Evolutionary conservation across 2,329 filamentous ascomycete species (phyloP).

Genomic region (Cryoendolithus antarcticus): DNA sequence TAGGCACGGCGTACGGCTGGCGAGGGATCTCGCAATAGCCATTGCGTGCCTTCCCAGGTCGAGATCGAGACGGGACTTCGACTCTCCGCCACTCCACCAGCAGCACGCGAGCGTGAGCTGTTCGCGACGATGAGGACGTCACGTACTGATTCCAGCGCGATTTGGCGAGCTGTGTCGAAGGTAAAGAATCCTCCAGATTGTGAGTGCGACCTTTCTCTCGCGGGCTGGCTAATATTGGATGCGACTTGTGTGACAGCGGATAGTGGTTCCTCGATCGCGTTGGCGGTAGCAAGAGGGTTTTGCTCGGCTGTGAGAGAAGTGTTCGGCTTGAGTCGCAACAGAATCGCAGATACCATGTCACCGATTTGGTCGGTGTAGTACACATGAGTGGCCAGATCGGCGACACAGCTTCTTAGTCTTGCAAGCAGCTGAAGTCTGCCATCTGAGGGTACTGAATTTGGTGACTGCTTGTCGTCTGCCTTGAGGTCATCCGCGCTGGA

Average conservation of each 20-base stretch:
- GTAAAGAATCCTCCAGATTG: slow-evolving; percentile 46
- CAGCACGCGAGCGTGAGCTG: slow-evolving; percentile 11
- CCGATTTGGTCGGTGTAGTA: slow-evolving; percentile 95
- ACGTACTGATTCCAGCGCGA: slow-evolving; percentile 67
- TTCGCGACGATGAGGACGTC: slow-evolving; percentile 75
- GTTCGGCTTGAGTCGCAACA: slow-evolving; percentile 62
- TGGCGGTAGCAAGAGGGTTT: slow-evolving; percentile 32
- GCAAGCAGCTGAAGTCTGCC: slow-evolving; percentile 51
- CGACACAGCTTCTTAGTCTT: slow-evolving; percentile 69
- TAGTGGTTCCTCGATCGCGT: slow-evolving; percentile 39
- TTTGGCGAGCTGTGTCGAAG: slow-evolving; percentile 47
- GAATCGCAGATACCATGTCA: slow-evolving; percentile 78
- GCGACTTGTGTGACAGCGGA: slow-evolving; percentile 37
- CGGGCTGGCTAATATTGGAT: slow-evolving; percentile 31
- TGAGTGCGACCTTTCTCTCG: slow-evolving; percentile 34
- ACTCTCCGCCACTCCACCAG: slow-evolving; percentile 34
- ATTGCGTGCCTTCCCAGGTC: slow-evolving; percentile 94
- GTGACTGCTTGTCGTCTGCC: slow-evolving; percentile 3
- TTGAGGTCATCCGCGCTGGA: slow-evolving; percentile 4
- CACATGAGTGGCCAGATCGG: slow-evolving; percentile 82
- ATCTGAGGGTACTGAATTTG: slow-evolving; percentile 30
- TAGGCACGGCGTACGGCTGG: slow-evolving; percentile 73
- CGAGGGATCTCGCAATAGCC: slow-evolving; percentile 72
- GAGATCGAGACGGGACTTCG: slow-evolving; percentile 55
- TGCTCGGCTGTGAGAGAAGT: slow-evolving; percentile 11